Base-by-base conservation (phyloP, 2,329 filamentous ascomycete species). In the Exophiala sideris region DNA sequence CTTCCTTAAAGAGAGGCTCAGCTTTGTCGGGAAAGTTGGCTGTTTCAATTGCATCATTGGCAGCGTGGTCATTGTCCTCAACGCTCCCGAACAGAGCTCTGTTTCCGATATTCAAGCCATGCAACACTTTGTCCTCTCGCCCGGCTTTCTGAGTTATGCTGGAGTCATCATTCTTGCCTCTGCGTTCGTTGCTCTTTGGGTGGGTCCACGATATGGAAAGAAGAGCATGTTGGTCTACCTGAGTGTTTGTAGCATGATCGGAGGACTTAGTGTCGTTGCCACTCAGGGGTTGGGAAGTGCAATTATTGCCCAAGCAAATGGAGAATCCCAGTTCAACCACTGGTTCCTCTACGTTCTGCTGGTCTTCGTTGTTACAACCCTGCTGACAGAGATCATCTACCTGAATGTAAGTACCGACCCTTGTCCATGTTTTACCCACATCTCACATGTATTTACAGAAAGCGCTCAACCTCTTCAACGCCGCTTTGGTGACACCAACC, bases 211-310 rank as follows among this genome's bases (percentile, higher is more conserved):
- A 65, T 99, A 92, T 69, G 94, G 91, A 45, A 96, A 95, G 75
- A 92, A 90, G 79, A 92, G 88, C 67, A 97, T 99, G 94, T 80
- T 99, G 70, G 91, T 97, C 33, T 97, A 99, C 73, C 84, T 99
- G 63, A 91, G 87, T 64, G 92, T 99, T 64, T 99, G 94, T 80
- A 96, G 91, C 74, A 82, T 95, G 78, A 85, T 97, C 57, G 94
- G 94, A 60, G 94, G 91, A 1, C 76, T 97, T 67, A 96, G 91
- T 72, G 94, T 97, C 7, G 94, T 97, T 50, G 88, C 90, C 12
- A 97, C 91, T 2, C 92, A 97, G 72, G 94, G 94, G 14, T 74
- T 99, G 40, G 94, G 94, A 48, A 85, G 92, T 50, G 92, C 92
- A 14, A 91, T 99, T 60, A 82, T 96, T 51, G 89, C 92, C 0